phyloP scores from a whole-genome alignment of 768 basidiomycete genomes.

The Lentinula sp. region DNA sequence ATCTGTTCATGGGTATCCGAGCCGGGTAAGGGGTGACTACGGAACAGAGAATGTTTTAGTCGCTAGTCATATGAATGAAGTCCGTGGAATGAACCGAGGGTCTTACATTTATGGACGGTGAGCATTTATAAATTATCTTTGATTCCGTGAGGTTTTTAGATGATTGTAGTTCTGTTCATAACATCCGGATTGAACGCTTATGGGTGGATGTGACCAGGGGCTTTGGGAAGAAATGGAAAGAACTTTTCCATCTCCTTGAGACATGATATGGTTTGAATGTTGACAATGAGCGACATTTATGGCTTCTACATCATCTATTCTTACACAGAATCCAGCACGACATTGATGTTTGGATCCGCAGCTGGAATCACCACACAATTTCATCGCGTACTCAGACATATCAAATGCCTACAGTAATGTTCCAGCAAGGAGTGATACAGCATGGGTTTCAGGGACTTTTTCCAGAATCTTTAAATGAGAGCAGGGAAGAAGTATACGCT shows the following conservation, averaged over 20 bases:
- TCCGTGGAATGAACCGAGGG: neutral
- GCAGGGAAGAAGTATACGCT: too few relatives aligned
- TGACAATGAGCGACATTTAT: neutral
- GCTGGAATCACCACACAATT: too few relatives aligned
- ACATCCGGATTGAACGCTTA: constrained; percentile 3
- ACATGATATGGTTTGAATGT: neutral
- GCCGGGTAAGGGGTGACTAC: constrained; percentile 10
- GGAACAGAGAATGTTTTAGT: constrained; percentile 9
- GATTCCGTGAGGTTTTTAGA: neutral
- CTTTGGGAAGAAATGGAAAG: neutral
- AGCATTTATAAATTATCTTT: neutral
- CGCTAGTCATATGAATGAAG: neutral
- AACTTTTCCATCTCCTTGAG: neutral
- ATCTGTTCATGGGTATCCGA: constrained; percentile 13
- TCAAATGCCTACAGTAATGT: too few relatives aligned
- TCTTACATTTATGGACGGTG: constrained; percentile 14
- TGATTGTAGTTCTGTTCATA: constrained; percentile 9
- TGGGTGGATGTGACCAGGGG: constrained; percentile 1
- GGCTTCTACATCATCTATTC: neutral
- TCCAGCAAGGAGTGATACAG: too few relatives aligned
- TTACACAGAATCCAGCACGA: neutral
- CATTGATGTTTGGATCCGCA: too few relatives aligned
- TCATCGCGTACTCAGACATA: too few relatives aligned
- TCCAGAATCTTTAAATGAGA: too few relatives aligned
- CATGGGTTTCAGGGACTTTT: too few relatives aligned